Percentiles rank a stretch among this genome's conserved stretches.
Conservation (phyloP, 2,329 filamentous ascomycete species). For the Pseudonectria foliicola region DNA sequence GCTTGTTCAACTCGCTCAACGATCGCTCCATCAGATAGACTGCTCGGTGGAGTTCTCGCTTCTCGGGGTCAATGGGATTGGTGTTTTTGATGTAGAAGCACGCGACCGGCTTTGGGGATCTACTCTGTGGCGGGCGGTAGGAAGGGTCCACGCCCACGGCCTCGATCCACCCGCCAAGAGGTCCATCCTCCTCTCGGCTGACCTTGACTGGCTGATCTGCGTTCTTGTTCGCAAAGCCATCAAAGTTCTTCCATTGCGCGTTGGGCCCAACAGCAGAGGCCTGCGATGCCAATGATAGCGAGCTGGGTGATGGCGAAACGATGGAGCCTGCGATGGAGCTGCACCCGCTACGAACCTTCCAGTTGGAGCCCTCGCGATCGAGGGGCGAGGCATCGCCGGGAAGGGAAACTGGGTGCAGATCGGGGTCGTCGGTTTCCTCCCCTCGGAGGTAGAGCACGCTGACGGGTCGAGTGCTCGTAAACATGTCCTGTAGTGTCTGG, state of each 20-base stretch:
- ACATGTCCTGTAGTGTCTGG: slow-evolving; percentile 77
- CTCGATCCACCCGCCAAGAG: slow-evolving; percentile 78
- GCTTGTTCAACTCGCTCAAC: slow-evolving; percentile 63
- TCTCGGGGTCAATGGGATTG: slow-evolving; percentile 40
- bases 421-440: slow-evolving; percentile 71
- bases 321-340: slow-evolving; percentile 55
- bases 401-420: slow-evolving; percentile 68
- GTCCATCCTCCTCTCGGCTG: slow-evolving; percentile 52
- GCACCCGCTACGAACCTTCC: slow-evolving; percentile 46
- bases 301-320: slow-evolving; percentile 61
- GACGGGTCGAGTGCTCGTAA: slow-evolving; percentile 71
- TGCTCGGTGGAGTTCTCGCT: slow-evolving; percentile 67
- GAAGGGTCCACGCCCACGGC: slow-evolving; percentile 80
- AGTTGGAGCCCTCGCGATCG: slow-evolving; percentile 38
- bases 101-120: slow-evolving; percentile 64
- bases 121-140: slow-evolving; percentile 74
- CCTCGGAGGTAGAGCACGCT: slow-evolving; percentile 74
- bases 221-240: slow-evolving; percentile 42
- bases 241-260: slow-evolving; percentile 51
- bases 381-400: slow-evolving; percentile 60
- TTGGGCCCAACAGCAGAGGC: slow-evolving; percentile 35
- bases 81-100: slow-evolving; percentile 75
- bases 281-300: slow-evolving; percentile 54
- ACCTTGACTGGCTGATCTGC: slow-evolving; percentile 48
- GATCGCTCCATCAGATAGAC: slow-evolving; percentile 78